A percentile compares a stretch with the other conserved stretches of the same genome.
These are phyloP conservation scores for Penicillium lagena DNA, from an alignment of 495 filamentous ascomycete species.

Conservation along the genomic window DNA sequence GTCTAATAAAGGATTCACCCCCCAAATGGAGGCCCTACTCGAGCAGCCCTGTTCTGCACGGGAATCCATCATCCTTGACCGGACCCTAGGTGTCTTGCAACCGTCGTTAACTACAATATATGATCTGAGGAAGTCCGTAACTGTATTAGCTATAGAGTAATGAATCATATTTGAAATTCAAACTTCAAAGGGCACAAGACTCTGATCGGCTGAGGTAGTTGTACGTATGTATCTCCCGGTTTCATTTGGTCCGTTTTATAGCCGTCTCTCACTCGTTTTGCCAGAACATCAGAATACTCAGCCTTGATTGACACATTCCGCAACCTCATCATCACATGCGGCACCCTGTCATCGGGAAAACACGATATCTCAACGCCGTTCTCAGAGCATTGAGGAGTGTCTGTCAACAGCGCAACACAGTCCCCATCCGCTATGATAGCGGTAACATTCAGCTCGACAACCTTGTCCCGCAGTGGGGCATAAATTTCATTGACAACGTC, in stretches of 20 bases:
- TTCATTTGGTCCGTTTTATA: neutral
- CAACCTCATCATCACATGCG: neutral
- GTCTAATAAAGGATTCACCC: too few species aligned
- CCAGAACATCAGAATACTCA: neutral
- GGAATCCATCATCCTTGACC: too few species aligned
- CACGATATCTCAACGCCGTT: neutral
- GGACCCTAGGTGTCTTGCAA: too few species aligned
- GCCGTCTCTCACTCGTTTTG: neutral
- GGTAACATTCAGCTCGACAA: neutral
- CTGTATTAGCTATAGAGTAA: too few species aligned
- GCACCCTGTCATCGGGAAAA: neutral
- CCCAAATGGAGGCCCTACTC: too few species aligned
- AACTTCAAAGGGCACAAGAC: neutral
- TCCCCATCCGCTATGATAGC: constrained; percentile 2
- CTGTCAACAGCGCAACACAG: constrained; percentile 1
- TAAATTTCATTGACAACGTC: neutral
- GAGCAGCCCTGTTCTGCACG: too few species aligned
- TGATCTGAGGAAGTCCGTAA: too few species aligned
- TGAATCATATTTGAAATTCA: too few species aligned
- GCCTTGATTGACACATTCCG: neutral
- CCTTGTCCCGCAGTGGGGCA: neutral
- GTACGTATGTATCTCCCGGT: neutral
- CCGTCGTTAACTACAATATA: too few species aligned
- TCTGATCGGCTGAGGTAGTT: constrained; percentile 6
- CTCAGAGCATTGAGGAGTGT: neutral